Conservation (phyloP, 345 rosid species). For the Melastoma malabathricum region DNA sequence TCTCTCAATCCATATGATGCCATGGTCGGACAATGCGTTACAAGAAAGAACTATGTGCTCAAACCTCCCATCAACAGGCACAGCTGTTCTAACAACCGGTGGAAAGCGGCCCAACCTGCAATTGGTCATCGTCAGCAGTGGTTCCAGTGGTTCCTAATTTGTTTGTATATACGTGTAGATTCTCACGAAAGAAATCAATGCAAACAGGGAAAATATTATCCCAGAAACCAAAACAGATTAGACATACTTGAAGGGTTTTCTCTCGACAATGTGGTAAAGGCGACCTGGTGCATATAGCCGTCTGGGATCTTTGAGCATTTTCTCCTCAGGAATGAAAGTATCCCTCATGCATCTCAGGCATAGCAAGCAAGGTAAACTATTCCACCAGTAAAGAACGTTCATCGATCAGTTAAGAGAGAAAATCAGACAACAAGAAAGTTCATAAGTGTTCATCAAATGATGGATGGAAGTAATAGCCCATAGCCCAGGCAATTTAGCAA, state of each 20-base stretch:
- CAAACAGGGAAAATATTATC: no score
- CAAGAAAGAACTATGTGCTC: conserved; percentile 93
- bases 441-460: background rate
- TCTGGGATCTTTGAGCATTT: conserved; percentile 88
- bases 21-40: conserved; percentile 91
- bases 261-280: conserved; percentile 87
- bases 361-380: conserved; percentile 81
- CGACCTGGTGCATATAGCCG: conserved; percentile 96
- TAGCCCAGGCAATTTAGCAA: background rate
- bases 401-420: conserved; percentile 1
- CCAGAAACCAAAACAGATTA: background rate
- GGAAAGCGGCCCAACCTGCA: conserved; percentile 74
- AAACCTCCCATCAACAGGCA: conserved; percentile 91
- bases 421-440: conserved; percentile 1
- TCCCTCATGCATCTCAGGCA: conserved; percentile 87
- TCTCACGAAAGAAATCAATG: no score
- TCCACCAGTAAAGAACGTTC: conserved; percentile 9
- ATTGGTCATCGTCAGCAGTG: background rate
- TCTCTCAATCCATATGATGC: conserved; percentile 79
- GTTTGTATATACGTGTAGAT: no score
- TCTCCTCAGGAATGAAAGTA: conserved; percentile 78
- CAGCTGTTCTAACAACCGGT: conserved; percentile 86
- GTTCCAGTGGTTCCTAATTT: no score
- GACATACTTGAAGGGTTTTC: conserved; percentile 69
- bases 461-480: conserved; percentile 1